Base-by-base conservation (phyloP, 805 yeast genomes). In the Myxozyma lipomycoides region DNA sequence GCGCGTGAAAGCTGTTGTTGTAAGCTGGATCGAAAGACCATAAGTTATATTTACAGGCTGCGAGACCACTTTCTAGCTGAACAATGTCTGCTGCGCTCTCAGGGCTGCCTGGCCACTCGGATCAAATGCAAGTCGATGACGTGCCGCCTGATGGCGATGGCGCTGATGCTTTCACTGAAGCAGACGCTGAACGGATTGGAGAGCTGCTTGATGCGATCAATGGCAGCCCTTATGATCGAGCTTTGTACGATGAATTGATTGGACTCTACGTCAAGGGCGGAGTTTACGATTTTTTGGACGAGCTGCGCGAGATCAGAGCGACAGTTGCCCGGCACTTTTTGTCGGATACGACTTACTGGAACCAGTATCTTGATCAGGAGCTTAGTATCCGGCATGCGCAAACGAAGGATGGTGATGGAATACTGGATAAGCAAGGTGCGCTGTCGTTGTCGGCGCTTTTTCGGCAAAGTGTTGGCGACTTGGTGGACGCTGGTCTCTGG, bases 171-270 rank as follows among this genome's bases (percentile, higher is more conserved):
- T 52, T 54, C 12, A 54, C 52, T 17, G 59, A 55, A 3, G 38
- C 28, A 19, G 59, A 55, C 19, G 55, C 52, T 1, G 59, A 54
- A 17, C 24, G 48, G n/a, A 37, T 55, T 12, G 59, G 55, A 6
- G 37, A 21, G 2, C 36, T 55, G 12, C n/a, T 54, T 9, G 59
- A 53, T 12, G 17, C 47, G 4, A 49, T 54, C 9, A 39, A 36
- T 17, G 32, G 44, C 3, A 35, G 32, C 3, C 51, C 50, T 17
- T 49, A 55, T 40, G 43, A 46, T 10, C 45, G 45, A 26, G 40
- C 32, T 22, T 25, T 39, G 12, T 58, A 55, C n/a, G 12, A 41
- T 12, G 52, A 49, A 23, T 36, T 53, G 17, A 39, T 55, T 15
- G 25, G 18, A n/a, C 41, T 55, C 2, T 28, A 28, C 32, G 40